Percentiles rank a stretch among this genome's conserved stretches.
These are phyloP conservation scores for Phytophthora fragariae DNA, from an alignment of 352 stramenopile species.

Conservation along the genomic window DNA sequence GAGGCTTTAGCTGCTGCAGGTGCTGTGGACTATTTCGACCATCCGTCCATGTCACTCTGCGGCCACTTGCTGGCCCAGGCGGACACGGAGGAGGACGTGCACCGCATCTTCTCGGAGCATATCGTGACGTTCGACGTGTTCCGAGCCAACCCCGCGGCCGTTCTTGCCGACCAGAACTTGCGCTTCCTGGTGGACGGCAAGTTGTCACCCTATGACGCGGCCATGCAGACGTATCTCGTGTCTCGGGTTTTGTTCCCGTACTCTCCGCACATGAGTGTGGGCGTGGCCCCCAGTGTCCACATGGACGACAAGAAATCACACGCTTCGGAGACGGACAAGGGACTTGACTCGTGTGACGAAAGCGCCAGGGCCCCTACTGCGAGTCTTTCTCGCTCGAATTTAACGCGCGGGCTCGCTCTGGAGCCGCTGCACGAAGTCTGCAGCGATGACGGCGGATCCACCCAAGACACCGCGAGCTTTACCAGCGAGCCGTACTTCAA, in stretches of 20 bases:
- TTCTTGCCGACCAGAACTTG: conserved; percentile 64
- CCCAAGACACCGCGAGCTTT: conserved; percentile 51
- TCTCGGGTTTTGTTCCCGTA: conserved; percentile 76
- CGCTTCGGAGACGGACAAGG: neutral
- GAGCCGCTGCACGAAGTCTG: conserved; percentile 37
- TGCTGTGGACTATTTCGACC: conserved; percentile 35
- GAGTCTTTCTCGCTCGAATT: conserved; percentile 7
- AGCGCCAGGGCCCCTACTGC: neutral
- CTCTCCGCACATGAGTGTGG: conserved; percentile 49
- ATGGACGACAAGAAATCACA: neutral
- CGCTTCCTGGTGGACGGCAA: conserved; percentile 73
- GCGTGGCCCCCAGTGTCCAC: conserved; percentile 4
- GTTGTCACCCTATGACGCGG: conserved; percentile 57
- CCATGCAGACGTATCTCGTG: conserved; percentile 72
- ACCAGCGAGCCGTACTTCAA: conserved; percentile 50
- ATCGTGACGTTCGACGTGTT: conserved; percentile 77
- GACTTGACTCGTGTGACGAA: neutral
- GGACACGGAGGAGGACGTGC: conserved; percentile 50
- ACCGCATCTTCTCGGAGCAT: conserved; percentile 72
- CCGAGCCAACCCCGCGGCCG: conserved; percentile 42
- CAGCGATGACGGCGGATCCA: conserved; percentile 43
- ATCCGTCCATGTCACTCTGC: conserved; percentile 80
- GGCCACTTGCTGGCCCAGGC: conserved; percentile 61
- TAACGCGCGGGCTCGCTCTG: conserved; percentile 11
- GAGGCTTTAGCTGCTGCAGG: neutral